Conservation (phyloP, 1,284 basidiomycete genomes). For the Tremellales sp. region DNA sequence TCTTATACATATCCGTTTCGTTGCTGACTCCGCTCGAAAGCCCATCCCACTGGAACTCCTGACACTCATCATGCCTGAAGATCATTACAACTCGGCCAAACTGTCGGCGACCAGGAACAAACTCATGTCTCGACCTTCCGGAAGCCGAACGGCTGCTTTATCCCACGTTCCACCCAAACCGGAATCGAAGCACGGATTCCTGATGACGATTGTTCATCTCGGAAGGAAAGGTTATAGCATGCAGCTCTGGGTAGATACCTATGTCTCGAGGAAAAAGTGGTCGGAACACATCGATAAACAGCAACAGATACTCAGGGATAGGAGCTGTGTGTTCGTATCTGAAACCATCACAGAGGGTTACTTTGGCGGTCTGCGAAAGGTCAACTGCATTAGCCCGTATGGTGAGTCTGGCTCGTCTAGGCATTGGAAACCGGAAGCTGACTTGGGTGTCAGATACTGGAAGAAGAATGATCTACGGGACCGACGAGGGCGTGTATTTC, state of each 20-base stretch:
- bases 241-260: slow-evolving; percentile 87
- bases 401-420: slow-evolving; percentile 56
- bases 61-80: slow-evolving; percentile 76
- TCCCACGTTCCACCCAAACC: slow-evolving; percentile 51
- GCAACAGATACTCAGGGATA: slow-evolving; percentile 77
- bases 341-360: slow-evolving; percentile 80
- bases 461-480: slow-evolving; percentile 87
- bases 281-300: slow-evolving; percentile 87
- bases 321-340: slow-evolving; percentile 84
- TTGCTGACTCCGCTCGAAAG: slow-evolving; percentile 46
- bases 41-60: slow-evolving; percentile 96
- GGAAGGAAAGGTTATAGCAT: slow-evolving; percentile 91
- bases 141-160: slow-evolving; percentile 16
- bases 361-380: slow-evolving; percentile 75
- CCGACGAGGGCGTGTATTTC: slow-evolving; percentile 93
- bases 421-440: slow-evolving; percentile 2
- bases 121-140: slow-evolving; percentile 51
- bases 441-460: slow-evolving; percentile 62
- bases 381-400: slow-evolving; percentile 93
- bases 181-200: slow-evolving; percentile 81
- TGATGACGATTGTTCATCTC: slow-evolving; percentile 88
- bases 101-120: slow-evolving; percentile 47
- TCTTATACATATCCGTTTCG: not conserved
- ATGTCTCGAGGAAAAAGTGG: slow-evolving; percentile 88
- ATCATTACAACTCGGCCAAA: slow-evolving; percentile 51